phyloP scores from a whole-genome alignment of 176 grass and related monocot species.

The Lolium perenne region DNA sequence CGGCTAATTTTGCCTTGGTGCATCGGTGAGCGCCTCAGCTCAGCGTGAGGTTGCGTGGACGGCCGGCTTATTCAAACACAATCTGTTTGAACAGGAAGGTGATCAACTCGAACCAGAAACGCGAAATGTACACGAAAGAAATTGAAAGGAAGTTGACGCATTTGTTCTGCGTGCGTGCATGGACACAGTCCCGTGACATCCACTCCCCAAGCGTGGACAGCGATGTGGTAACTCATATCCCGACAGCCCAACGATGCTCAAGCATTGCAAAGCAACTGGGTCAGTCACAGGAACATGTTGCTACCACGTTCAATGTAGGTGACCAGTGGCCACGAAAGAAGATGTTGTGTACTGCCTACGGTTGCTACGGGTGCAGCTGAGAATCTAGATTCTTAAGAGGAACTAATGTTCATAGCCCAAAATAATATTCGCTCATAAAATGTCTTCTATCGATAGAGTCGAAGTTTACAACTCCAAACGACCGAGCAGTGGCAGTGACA shows the following conservation, averaged over 20 bases:
- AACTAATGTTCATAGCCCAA: too few relatives aligned
- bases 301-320: constrained; percentile 12
- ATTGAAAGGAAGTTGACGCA: background rate
- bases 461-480: too few relatives aligned
- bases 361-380: too few relatives aligned
- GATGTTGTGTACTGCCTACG: background rate
- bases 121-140: background rate
- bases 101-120: background rate
- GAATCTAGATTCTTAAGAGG: too few relatives aligned
- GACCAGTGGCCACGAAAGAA: constrained; percentile 16
- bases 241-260: background rate
- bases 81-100: background rate
- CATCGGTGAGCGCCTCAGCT: background rate
- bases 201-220: background rate
- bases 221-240: background rate
- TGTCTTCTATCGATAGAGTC: too few relatives aligned
- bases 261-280: constrained; percentile 12
- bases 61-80: too few relatives aligned
- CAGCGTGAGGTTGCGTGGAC: constrained; percentile 25
- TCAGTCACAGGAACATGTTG: background rate
- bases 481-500: too few relatives aligned
- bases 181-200: background rate
- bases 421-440: too few relatives aligned
- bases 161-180: background rate
- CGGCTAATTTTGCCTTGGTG: background rate